phyloP scores from a whole-genome alignment of 2,329 filamentous ascomycete genomes.

The Xylariaceae sp. region DNA sequence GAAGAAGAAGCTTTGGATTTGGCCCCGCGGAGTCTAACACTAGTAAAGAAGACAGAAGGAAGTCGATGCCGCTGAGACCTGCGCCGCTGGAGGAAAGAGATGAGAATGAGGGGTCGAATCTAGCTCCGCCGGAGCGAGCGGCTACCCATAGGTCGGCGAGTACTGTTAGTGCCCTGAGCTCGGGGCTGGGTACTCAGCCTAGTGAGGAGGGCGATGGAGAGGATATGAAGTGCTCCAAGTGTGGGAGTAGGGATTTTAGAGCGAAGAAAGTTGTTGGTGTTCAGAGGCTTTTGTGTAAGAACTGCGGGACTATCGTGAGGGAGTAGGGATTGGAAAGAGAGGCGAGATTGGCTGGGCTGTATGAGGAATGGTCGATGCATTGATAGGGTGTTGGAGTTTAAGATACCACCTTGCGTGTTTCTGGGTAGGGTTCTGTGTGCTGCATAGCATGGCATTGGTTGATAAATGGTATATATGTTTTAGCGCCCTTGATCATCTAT shows the following conservation, averaged over 20 bases:
- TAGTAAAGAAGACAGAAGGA: conserved; percentile 16
- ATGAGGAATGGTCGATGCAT: too few relatives aligned
- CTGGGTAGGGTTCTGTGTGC: too few relatives aligned
- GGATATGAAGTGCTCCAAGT: conserved; percentile 54
- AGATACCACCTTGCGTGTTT: too few relatives aligned
- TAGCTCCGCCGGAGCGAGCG: conserved; percentile 14
- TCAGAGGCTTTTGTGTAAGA: conserved; percentile 60
- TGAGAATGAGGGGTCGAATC: conserved; percentile 9
- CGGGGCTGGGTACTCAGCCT: conserved; percentile 40
- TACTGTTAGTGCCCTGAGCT: conserved; percentile 55
- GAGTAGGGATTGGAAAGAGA: background rate
- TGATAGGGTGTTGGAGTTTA: too few relatives aligned
- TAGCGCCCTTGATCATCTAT: too few relatives aligned
- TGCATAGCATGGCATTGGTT: conserved; percentile 3
- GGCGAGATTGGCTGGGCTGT: background rate
- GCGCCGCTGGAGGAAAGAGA: conserved; percentile 16
- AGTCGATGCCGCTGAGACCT: conserved; percentile 20
- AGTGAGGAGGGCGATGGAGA: conserved; percentile 40
- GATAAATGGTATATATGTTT: conserved; percentile 9
- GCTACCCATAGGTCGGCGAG: conserved; percentile 35
- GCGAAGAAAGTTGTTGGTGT: conserved; percentile 53
- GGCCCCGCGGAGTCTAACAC: conserved; percentile 3
- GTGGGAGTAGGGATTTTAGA: conserved; percentile 61
- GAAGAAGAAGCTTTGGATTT: conserved; percentile 18
- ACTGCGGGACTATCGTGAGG: conserved; percentile 41